These are phyloP conservation scores for Emergomyces orientalis DNA, from an alignment of 2,329 filamentous ascomycete species.

Conservation along the genomic window DNA sequence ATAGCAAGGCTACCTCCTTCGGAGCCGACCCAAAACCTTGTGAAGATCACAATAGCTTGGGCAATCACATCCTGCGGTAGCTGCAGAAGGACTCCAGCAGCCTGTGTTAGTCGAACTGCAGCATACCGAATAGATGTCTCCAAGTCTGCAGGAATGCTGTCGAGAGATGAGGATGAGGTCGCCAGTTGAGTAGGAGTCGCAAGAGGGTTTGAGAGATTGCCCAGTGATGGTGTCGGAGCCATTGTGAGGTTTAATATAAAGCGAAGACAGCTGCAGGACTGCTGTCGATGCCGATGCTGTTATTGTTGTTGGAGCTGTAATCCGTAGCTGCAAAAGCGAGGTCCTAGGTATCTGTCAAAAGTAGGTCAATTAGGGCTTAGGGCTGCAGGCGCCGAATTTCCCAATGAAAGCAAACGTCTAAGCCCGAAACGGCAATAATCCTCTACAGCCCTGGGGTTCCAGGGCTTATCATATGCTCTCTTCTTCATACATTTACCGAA, in stretches of 20 bases:
- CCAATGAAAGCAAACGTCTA: background rate
- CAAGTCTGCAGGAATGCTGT: slow-evolving; percentile 34
- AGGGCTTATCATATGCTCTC: too few relatives aligned
- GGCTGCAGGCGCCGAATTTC: background rate
- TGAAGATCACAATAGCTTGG: slow-evolving; percentile 72
- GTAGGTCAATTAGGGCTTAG: background rate
- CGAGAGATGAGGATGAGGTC: slow-evolving; percentile 36
- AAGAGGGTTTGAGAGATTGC: slow-evolving; percentile 37
- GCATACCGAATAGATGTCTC: slow-evolving; percentile 39
- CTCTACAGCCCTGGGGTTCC: too few relatives aligned
- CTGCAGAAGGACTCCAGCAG: slow-evolving; percentile 59
- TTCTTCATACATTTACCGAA: background rate
- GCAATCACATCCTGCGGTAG: slow-evolving; percentile 79
- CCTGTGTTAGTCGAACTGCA: slow-evolving; percentile 37
- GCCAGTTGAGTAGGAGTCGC: slow-evolving; percentile 38
- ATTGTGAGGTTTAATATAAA: slow-evolving; percentile 12
- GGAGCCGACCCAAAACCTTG: slow-evolving; percentile 63
- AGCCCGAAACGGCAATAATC: background rate
- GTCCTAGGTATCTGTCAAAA: too few relatives aligned
- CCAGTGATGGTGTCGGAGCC: slow-evolving; percentile 22
- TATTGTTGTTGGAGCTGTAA: background rate
- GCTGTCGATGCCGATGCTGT: background rate
- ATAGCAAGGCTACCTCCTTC: slow-evolving; percentile 38
- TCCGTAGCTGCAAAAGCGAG: background rate
- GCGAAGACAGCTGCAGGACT: background rate